Percentiles rank a stretch among this genome's conserved stretches.
phyloP scores from a whole-genome alignment of 805 yeast genomes.

The Barnettozyma sucrosica region DNA sequence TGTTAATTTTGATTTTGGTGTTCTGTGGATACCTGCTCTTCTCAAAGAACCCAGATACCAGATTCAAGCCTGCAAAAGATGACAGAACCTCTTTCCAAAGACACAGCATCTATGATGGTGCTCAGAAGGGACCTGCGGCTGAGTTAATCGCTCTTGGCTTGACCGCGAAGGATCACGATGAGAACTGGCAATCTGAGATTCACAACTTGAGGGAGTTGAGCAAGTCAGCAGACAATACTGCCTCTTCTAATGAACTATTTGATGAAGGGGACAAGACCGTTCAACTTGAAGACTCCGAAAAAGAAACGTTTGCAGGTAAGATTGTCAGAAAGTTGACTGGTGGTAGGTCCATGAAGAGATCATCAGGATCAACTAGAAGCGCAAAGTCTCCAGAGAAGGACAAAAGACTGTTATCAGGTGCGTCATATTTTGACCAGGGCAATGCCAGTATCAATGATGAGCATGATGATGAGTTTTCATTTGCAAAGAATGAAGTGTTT shows the following conservation, averaged over 20 bases:
- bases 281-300: slow-evolving; percentile 29
- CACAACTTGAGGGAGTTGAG: slow-evolving; percentile 17
- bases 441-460: not conserved
- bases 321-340: slow-evolving; percentile 39
- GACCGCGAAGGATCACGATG: slow-evolving; percentile 78
- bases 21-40: slow-evolving; percentile 57
- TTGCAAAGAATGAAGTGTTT: slow-evolving; percentile 5
- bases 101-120: slow-evolving; percentile 25
- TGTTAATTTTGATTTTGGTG: slow-evolving; percentile 64
- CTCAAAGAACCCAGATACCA: slow-evolving; percentile 82
- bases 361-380: slow-evolving; percentile 13
- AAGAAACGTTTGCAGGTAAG: slow-evolving; percentile 37
- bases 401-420: slow-evolving; percentile 13
- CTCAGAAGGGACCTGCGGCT: slow-evolving; percentile 30
- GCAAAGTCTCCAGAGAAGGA: slow-evolving; percentile 12
- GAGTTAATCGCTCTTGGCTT: slow-evolving; percentile 70
- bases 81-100: slow-evolving; percentile 88
- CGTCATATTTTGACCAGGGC: slow-evolving; percentile 4
- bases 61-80: slow-evolving; percentile 84
- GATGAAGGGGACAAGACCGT: slow-evolving; percentile 26
- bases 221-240: slow-evolving; percentile 10
- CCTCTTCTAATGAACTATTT: slow-evolving; percentile 14
- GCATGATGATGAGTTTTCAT: slow-evolving; percentile 9
- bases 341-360: slow-evolving; percentile 16
- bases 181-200: slow-evolving; percentile 64